Evolutionary conservation across 257 asterid species (phyloP).

Genomic region (Striga asiatica): DNA sequence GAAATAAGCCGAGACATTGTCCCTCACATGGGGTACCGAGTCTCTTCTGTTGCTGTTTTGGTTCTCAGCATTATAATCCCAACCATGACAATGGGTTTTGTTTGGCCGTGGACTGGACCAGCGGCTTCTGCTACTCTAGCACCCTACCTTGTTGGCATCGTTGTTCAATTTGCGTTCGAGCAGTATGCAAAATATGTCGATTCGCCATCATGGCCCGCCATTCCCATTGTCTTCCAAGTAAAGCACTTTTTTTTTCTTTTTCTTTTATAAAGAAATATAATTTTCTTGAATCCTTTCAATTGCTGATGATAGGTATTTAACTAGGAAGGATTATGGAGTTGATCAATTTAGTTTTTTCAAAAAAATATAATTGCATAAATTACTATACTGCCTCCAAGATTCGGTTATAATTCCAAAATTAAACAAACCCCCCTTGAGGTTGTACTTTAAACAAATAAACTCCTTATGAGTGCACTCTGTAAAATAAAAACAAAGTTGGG

Average conservation of each 20-base stretch:
- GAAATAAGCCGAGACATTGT: slow-evolving; percentile 19
- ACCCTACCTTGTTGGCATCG: slow-evolving; percentile 88
- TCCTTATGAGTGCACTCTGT: too few relatives aligned
- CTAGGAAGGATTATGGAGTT: too few relatives aligned
- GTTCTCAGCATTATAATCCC: slow-evolving; percentile 77
- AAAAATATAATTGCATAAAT: too few relatives aligned
- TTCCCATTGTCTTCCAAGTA: slow-evolving; percentile 87
- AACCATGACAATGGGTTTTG: slow-evolving; percentile 86
- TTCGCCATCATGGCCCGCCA: slow-evolving; percentile 82
- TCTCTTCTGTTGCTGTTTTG: slow-evolving; percentile 72
- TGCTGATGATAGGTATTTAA: neutral
- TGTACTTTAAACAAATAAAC: too few relatives aligned
- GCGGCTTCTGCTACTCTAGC: slow-evolving; percentile 99
- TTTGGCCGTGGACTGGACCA: slow-evolving; percentile 99
- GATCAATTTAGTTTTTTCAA: too few relatives aligned
- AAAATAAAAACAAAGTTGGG: too few relatives aligned
- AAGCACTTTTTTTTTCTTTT: slow-evolving; percentile 9
- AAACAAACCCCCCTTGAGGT: too few relatives aligned
- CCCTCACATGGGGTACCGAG: slow-evolving; percentile 47
- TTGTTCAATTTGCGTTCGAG: slow-evolving; percentile 82
- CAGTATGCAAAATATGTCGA: slow-evolving; percentile 56
- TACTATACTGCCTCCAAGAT: too few relatives aligned
- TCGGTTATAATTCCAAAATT: too few relatives aligned
- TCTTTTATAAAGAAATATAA: neutral
- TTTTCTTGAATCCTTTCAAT: neutral